Conservation (phyloP, 352 stramenopile species). For the Phytophthora vignae region DNA sequence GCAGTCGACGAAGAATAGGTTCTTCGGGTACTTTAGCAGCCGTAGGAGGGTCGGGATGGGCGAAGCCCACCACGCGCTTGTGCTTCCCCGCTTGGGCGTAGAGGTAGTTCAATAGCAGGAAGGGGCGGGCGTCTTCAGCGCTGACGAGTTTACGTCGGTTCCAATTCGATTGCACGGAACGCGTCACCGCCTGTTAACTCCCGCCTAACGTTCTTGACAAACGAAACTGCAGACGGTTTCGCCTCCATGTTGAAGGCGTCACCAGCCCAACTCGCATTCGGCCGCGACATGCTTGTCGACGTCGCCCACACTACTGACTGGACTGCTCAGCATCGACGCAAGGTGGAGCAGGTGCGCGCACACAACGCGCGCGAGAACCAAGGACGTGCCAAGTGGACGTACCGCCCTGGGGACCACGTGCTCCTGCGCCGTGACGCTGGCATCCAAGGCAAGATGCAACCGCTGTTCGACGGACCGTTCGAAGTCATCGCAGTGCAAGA, state of each 20-base stretch:
- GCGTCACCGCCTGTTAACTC: conserved; percentile 5
- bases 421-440: neutral
- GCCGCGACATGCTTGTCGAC: conserved; percentile 1
- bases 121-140: neutral
- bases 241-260: conserved; percentile 1
- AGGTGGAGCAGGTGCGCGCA: neutral
- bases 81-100: conserved; percentile 3
- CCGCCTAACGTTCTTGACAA: neutral
- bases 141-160: neutral
- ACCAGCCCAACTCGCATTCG: conserved; percentile 7
- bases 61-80: neutral
- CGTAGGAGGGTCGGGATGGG: conserved; percentile 4
- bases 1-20: conserved; percentile 4
- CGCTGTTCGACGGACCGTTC: neutral
- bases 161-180: conserved; percentile 4
- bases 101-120: conserved; percentile 16
- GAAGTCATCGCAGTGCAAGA: neutral
- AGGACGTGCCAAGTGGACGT: neutral
- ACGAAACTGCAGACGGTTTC: neutral
- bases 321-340: neutral
- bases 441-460: neutral
- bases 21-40: conserved; percentile 1
- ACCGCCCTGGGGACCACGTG: neutral
- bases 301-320: neutral
- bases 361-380: neutral